Base-by-base conservation (phyloP, 2,329 filamentous ascomycete species). In the Colletotrichum lupini region DNA sequence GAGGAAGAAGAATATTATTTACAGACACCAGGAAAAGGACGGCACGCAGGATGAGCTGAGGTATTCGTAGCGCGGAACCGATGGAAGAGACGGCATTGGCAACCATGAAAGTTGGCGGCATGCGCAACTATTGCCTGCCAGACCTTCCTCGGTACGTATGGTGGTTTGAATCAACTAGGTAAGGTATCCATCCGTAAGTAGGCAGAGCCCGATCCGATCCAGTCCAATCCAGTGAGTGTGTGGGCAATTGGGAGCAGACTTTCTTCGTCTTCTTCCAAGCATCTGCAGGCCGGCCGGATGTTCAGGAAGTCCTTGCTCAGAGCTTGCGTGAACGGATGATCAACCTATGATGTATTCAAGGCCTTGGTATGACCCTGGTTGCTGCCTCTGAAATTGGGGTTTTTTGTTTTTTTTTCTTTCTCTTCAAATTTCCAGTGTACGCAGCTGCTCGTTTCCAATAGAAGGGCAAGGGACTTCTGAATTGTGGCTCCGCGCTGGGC, bases 281-380 rank as follows among this genome's bases (percentile, higher is more conserved):
- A 49, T 49, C 42, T 19, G 42, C 46, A 24, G 60, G 42, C 60
- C 60, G n/a, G 28, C 61, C n/a, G n/a, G 28, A 53, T 63, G 28
- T 42, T 22, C 22, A 53, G 46, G 60, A 26, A 30, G 22, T 71
- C 24, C 58, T 22, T 37, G 46, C 57, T 32, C 19, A 42, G 24
- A 32, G 42, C 58, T 58, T 59, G 12, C 22, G 59, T 32, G 24
- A 35, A 24, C 67, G 28, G n/a, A 35, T 69, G 70, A 73, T 56
- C 70, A 32, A 52, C 56, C 60, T 59, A 73, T 73, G 71, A 73
- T 73, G 70, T 70, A 70, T 42, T 65, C 49, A 12, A 52, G 42
- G 66, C 30, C 59, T 69, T 69, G 59, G 42, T 59, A 53, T 55
- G 42, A 59, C 59, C 70, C 67, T 69, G 70, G 59, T 42, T 37